Evolutionary conservation across 108 stramenopile genomes (phyloP).

Genomic region (Cyclotella baltica): DNA sequence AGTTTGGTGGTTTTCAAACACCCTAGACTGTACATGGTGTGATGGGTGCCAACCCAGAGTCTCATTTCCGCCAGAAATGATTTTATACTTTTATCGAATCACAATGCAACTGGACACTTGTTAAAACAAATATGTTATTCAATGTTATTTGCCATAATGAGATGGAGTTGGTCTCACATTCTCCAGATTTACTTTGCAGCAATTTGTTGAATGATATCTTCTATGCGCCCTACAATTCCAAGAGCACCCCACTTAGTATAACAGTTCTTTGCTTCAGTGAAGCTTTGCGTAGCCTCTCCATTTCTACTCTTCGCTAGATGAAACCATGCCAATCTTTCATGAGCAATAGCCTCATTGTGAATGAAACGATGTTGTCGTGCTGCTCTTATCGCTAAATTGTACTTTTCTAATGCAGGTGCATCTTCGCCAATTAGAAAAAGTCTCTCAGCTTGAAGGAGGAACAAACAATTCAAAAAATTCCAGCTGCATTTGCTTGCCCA

Average conservation of each 20-base stretch:
- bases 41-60: too few relatives aligned
- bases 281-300: slow-evolving; percentile 9
- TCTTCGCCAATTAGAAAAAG: slow-evolving; percentile 38
- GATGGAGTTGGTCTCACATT: too few relatives aligned
- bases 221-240: slow-evolving; percentile 43
- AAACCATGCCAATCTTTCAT: slow-evolving; percentile 38
- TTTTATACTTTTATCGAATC: too few relatives aligned
- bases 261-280: slow-evolving; percentile 36
- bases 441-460: slow-evolving; percentile 52
- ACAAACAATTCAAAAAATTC: slow-evolving; percentile 54
- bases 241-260: slow-evolving; percentile 57
- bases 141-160: too few relatives aligned
- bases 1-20: too few relatives aligned
- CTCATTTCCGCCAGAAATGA: too few relatives aligned
- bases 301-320: slow-evolving; percentile 11
- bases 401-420: slow-evolving; percentile 39
- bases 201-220: background rate
- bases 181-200: too few relatives aligned
- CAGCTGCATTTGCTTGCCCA: slow-evolving; percentile 50
- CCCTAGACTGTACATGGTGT: too few relatives aligned
- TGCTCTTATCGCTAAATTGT: slow-evolving; percentile 38
- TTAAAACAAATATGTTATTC: too few relatives aligned
- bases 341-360: slow-evolving; percentile 51
- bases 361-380: slow-evolving; percentile 49
- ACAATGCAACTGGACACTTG: too few relatives aligned